Conservation (phyloP, 352 stramenopile species). For the Albugo laibachii region DNA sequence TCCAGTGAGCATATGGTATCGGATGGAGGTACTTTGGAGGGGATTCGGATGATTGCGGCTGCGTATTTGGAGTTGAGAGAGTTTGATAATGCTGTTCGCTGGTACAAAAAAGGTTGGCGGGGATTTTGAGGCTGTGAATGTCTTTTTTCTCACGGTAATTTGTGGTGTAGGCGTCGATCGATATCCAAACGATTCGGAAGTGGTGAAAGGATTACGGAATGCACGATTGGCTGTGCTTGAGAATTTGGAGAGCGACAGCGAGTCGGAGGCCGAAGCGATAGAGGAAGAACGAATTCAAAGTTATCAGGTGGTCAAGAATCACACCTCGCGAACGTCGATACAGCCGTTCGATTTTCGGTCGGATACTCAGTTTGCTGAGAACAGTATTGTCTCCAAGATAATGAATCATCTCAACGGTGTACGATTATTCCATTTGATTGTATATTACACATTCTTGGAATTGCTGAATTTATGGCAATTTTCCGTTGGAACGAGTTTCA, state of each 20-base stretch:
- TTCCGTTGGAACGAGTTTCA: constrained; percentile 17
- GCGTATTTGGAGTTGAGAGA: constrained; percentile 8
- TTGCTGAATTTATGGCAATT: constrained; percentile 28
- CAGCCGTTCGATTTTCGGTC: neutral
- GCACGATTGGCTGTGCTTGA: constrained; percentile 36
- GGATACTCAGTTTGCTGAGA: no score
- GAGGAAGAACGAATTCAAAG: neutral
- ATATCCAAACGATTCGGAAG: constrained; percentile 16
- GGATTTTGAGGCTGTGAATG: constrained; percentile 1
- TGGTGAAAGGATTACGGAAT: constrained; percentile 20
- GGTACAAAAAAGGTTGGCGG: no score
- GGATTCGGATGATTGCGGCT: constrained; percentile 17
- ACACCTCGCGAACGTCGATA: neutral
- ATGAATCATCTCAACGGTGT: constrained; percentile 1
- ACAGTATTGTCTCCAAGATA: neutral
- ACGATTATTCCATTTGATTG: constrained; percentile 12
- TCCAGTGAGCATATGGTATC: no score
- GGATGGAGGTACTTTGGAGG: neutral
- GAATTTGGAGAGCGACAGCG: constrained; percentile 15
- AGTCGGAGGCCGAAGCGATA: neutral
- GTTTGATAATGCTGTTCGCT: no score
- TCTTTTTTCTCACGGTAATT: constrained; percentile 1
- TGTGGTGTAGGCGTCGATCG: constrained; percentile 20
- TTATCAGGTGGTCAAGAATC: neutral
- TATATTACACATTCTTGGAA: constrained; percentile 30